Conservation (phyloP, 2,329 filamentous ascomycete species). For the Hymenoscyphus linearis region DNA sequence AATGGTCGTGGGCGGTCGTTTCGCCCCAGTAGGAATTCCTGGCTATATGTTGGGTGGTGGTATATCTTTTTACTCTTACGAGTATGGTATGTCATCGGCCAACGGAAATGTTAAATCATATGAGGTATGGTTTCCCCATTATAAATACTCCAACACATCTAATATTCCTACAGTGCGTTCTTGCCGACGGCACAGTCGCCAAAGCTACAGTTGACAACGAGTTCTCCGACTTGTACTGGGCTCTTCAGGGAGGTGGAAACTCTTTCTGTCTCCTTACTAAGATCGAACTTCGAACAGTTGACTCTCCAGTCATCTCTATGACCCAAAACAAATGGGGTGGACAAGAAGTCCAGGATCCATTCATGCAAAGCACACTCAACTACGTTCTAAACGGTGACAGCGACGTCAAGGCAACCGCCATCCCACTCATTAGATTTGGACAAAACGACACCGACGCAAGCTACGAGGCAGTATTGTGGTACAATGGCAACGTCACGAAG, state of each 20-base stretch:
- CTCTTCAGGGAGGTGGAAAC: neutral
- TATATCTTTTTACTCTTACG: conserved; percentile 20
- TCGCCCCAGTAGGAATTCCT: conserved; percentile 35
- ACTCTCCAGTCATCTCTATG: conserved; percentile 9
- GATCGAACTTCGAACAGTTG: conserved; percentile 32
- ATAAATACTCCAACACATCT: neutral
- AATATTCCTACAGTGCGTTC: neutral
- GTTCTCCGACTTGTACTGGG: neutral
- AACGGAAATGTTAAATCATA: conserved; percentile 19
- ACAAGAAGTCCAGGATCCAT: conserved; percentile 6
- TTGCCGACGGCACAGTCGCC: neutral
- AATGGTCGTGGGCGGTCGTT: conserved; percentile 35
- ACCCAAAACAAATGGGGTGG: conserved; percentile 6
- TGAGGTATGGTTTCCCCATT: conserved; percentile 9
- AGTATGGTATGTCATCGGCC: conserved; percentile 19
- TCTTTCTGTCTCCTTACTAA: conserved; percentile 49
- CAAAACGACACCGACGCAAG: conserved; percentile 1
- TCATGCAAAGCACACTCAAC: conserved; percentile 12
- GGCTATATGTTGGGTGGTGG: conserved; percentile 35
- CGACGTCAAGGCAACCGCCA: conserved; percentile 17
- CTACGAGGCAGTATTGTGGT: conserved; percentile 16
- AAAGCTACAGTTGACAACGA: conserved; percentile 28
- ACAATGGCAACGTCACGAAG: conserved; percentile 11
- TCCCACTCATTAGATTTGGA: conserved; percentile 11
- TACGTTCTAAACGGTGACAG: conserved; percentile 8